Base-by-base conservation (phyloP, 2,329 filamentous ascomycete genomes). In the Sporothrix curviconia region DNA sequence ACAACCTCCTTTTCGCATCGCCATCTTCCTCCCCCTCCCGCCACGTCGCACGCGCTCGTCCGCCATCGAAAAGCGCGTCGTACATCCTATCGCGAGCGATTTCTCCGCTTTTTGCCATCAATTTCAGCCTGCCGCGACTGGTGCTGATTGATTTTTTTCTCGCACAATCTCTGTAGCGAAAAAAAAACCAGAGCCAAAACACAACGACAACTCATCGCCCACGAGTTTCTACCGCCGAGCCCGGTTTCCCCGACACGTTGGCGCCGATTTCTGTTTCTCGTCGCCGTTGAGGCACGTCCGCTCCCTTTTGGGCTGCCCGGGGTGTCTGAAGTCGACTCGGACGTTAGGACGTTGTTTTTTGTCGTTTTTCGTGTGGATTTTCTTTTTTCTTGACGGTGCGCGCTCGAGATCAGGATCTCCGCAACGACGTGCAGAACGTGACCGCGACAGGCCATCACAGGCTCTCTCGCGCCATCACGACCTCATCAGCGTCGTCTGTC, bases 51-150 rank as follows among this genome's bases (percentile, higher is more conserved):
- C 47, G 57, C 57, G 57, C 51, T 54, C 51, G 24, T 43, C 44
- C 75, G 73, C 74, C 73, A 79, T 76, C 75, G 73, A 70, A 72
- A 74, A 75, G 75, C 80, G 79, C 76, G 77, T 77, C 78, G 72
- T 72, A 70, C 73, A 75, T 74, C 74, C 72, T 71, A 71, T 40
- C 40, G 12, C 56, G 44, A 28, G 43, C 34, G 36, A 42, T 55
- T 46, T 25, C 8, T 32, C 30, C 52, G 49, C 46, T 46, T 61
- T 53, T 55, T 53, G 52, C 47, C 28, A 28, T 28, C 19, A 63
- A 59, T 59, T 63, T 65, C 66, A 66, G 25, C 46, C 43, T 50
- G 47, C 19, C 22, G 36, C 24, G 17, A 7, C 34, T 44, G 17
- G 24, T 24, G 28, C 52, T 42, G 54, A 32, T n/a, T 19, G 42